Evolutionary conservation across 257 asterid genomes (phyloP).

Genomic region (Linaria vulgaris): DNA sequence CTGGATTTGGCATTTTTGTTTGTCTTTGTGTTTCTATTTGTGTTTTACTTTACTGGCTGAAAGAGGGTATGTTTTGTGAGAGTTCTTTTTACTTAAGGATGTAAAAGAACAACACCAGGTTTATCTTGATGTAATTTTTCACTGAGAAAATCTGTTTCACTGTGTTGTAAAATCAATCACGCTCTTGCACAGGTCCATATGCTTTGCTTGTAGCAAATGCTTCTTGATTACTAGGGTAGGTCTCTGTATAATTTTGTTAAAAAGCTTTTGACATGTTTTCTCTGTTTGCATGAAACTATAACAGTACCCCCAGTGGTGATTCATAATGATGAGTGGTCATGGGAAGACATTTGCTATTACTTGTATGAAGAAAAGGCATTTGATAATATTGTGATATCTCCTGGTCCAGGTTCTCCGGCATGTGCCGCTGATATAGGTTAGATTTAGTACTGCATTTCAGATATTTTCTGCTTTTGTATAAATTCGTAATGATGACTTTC

Average conservation of each 20-base stretch:
- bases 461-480: not conserved
- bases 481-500: not conserved
- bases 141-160: not conserved
- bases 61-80: not conserved
- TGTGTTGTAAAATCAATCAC: slow-evolving; percentile 1
- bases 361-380: slow-evolving; percentile 78
- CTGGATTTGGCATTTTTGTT: too few relatives aligned
- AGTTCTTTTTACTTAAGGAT: not conserved
- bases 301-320: slow-evolving; percentile 96
- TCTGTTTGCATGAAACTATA: slow-evolving; percentile 29
- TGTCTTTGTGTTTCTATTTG: too few relatives aligned
- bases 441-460: slow-evolving; percentile 13
- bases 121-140: not conserved
- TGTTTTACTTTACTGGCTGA: not conserved
- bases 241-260: not conserved
- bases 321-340: slow-evolving; percentile 91
- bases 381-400: slow-evolving; percentile 95
- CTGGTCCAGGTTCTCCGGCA: slow-evolving; percentile 98
- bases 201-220: slow-evolving; percentile 13
- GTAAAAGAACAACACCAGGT: not conserved
- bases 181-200: not conserved
- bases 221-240: not conserved
- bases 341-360: slow-evolving; percentile 72
- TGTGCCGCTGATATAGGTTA: slow-evolving; percentile 89
- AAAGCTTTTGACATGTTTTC: slow-evolving; percentile 8